Conservation (phyloP, 257 asterid genomes). For the Plantago major region DNA sequence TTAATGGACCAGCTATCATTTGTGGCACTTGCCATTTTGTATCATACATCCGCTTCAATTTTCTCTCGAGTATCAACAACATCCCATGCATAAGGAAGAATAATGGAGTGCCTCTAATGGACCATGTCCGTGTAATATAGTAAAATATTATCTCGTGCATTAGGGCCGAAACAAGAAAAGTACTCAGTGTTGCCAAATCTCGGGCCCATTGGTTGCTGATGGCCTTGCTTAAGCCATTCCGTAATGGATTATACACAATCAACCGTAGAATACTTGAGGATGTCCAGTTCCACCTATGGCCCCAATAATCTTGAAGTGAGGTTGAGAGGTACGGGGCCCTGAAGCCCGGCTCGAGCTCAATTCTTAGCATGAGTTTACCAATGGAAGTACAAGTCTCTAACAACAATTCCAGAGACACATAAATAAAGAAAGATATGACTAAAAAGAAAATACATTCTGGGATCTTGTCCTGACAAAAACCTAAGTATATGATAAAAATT, state of each 20-base stretch:
- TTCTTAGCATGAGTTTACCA: conserved; percentile 14
- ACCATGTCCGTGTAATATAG: conserved; percentile 26
- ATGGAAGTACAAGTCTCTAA: conserved; percentile 19
- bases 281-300: conserved; percentile 41
- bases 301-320: conserved; percentile 44
- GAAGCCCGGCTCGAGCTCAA: conserved; percentile 31
- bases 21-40: conserved; percentile 25
- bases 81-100: conserved; percentile 43
- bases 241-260: conserved; percentile 23
- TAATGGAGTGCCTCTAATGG: conserved; percentile 25
- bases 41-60: conserved; percentile 16
- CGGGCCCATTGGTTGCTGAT: conserved; percentile 26
- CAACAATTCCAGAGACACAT: conserved; percentile 26
- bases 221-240: neutral
- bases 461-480: conserved; percentile 11
- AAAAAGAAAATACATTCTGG: conserved; percentile 14
- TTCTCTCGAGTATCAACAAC: conserved; percentile 24
- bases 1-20: conserved; percentile 29
- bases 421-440: conserved; percentile 18
- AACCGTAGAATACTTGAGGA: conserved; percentile 22
- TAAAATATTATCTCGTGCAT: conserved; percentile 40
- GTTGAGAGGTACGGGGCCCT: conserved; percentile 29
- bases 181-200: conserved; percentile 17
- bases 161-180: conserved; percentile 35
- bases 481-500: conserved; percentile 18